Conservation (phyloP, 225 moss, liverwort and hornwort genomes). For the Physcomitrellopsis africana region DNA sequence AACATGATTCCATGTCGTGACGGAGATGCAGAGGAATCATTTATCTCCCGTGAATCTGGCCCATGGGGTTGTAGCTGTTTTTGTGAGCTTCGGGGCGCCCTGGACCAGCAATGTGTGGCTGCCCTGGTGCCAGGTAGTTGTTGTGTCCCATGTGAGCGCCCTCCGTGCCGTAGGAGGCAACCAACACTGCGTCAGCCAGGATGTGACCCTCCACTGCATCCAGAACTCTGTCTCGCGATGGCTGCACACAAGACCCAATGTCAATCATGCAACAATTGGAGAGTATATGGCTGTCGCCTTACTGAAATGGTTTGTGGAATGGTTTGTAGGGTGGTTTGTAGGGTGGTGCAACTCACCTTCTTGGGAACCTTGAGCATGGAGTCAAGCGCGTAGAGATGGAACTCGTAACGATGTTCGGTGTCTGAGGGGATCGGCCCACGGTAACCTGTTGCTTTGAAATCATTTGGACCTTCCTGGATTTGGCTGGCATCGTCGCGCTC, state of each 20-base stretch:
- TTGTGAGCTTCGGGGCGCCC: constrained; percentile 20
- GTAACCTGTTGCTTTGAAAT: constrained; percentile 74
- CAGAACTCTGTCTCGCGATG: constrained; percentile 54
- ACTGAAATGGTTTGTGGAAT: too few relatives aligned
- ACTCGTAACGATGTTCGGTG: constrained; percentile 54
- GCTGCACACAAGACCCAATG: constrained; percentile 28
- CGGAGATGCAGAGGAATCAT: not conserved
- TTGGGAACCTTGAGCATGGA: constrained; percentile 63
- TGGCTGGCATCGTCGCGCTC: constrained; percentile 58
- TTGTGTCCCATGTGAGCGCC: constrained; percentile 23
- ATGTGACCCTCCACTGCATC: constrained; percentile 74
- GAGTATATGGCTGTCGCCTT: accelerated
- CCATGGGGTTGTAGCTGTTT: constrained; percentile 23
- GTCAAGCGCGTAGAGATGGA: constrained; percentile 74
- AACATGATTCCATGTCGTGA: too few relatives aligned
- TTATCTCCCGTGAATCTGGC: constrained; percentile 49
- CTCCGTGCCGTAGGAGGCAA: constrained; percentile 38
- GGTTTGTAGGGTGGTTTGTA: too few relatives aligned
- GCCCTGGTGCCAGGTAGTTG: constrained; percentile 22
- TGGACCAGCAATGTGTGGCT: constrained; percentile 39
- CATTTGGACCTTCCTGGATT: constrained; percentile 81
- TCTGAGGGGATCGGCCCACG: constrained; percentile 67
- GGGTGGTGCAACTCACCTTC: constrained; percentile 49
- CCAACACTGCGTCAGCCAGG: constrained; percentile 56
- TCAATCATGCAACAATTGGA: not conserved